Evolutionary conservation across 768 basidiomycete genomes (phyloP).

Genomic region (Hygrophoropsis aurantiaca): DNA sequence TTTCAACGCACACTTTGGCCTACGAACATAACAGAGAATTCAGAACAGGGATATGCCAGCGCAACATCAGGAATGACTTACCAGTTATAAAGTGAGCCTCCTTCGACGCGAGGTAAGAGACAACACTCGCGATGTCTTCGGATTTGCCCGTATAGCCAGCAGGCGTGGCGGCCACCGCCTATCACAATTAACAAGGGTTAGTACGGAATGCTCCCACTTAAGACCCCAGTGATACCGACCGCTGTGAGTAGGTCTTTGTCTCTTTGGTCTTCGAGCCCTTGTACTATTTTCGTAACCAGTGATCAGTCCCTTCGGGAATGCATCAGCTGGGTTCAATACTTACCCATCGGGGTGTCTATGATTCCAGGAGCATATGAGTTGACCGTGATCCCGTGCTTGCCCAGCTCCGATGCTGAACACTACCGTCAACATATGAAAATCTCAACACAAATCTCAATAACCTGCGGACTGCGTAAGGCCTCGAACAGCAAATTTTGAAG

Average conservation of each 20-base stretch:
- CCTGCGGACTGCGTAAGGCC: slow-evolving; percentile 15
- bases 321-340: background rate
- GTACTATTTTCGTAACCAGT: too few relatives aligned
- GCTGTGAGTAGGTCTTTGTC: too few relatives aligned
- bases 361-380: slow-evolving; percentile 29
- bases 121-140: slow-evolving; percentile 23
- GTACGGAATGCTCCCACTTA: too few relatives aligned
- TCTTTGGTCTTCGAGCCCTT: too few relatives aligned
- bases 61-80: slow-evolving; percentile 4
- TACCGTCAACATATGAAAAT: slow-evolving; percentile 3
- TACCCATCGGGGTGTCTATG: slow-evolving; percentile 24
- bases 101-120: slow-evolving; percentile 31
- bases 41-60: too few relatives aligned
- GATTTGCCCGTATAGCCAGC: slow-evolving; percentile 12
- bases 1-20: too few relatives aligned
- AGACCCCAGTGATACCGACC: too few relatives aligned
- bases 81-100: slow-evolving; percentile 28
- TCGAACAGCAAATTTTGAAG: slow-evolving; percentile 13
- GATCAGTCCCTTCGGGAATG: too few relatives aligned
- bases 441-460: slow-evolving; percentile 1
- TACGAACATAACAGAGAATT: too few relatives aligned
- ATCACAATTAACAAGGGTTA: too few relatives aligned
- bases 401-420: slow-evolving; percentile 24
- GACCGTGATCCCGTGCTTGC: slow-evolving; percentile 21
- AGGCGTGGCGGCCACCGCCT: background rate